phyloP scores from a whole-genome alignment of 2,329 filamentous ascomycete species.

The Didymella pomorum region DNA sequence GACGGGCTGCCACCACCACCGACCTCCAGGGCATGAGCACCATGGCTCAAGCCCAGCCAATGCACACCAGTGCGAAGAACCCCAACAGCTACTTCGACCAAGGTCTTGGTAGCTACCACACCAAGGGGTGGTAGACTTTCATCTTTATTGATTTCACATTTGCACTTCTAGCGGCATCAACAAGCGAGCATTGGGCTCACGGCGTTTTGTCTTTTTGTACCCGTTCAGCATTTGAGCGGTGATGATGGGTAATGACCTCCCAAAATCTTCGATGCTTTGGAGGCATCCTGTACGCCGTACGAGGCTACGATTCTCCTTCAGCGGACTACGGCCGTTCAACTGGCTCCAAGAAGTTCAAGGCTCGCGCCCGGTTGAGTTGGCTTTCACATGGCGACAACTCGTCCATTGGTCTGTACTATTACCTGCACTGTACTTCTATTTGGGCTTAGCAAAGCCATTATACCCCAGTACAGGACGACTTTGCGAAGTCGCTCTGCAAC shows the following conservation, averaged over 20 bases:
- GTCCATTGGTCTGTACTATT: slow-evolving; percentile 50
- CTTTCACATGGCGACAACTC: slow-evolving; percentile 24
- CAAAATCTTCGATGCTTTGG: slow-evolving; percentile 47
- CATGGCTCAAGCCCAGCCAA: slow-evolving; percentile 61
- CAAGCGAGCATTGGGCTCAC: slow-evolving; percentile 42
- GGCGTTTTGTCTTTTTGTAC: slow-evolving; percentile 41
- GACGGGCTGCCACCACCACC: slow-evolving; percentile 64
- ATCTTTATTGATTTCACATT: slow-evolving; percentile 31
- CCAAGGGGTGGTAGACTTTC: slow-evolving; percentile 76
- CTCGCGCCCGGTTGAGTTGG: slow-evolving; percentile 46
- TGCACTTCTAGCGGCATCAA: slow-evolving; percentile 51
- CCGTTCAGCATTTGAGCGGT: slow-evolving; percentile 26
- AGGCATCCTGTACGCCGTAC: slow-evolving; percentile 45
- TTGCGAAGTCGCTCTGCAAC: slow-evolving; percentile 33
- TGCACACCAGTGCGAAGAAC: slow-evolving; percentile 62
- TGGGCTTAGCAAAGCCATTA: slow-evolving; percentile 43
- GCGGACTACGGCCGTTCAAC: slow-evolving; percentile 39
- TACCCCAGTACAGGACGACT: slow-evolving; percentile 40
- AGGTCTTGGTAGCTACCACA: slow-evolving; percentile 78
- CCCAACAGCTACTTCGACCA: slow-evolving; percentile 83
- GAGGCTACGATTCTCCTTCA: slow-evolving; percentile 52
- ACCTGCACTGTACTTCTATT: slow-evolving; percentile 53
- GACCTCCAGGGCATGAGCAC: slow-evolving; percentile 89
- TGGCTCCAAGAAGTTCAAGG: slow-evolving; percentile 46
- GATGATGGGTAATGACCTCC: slow-evolving; percentile 41